phyloP scores from a whole-genome alignment of 2,329 filamentous ascomycete species.

The Fusarium protoensiforme region DNA sequence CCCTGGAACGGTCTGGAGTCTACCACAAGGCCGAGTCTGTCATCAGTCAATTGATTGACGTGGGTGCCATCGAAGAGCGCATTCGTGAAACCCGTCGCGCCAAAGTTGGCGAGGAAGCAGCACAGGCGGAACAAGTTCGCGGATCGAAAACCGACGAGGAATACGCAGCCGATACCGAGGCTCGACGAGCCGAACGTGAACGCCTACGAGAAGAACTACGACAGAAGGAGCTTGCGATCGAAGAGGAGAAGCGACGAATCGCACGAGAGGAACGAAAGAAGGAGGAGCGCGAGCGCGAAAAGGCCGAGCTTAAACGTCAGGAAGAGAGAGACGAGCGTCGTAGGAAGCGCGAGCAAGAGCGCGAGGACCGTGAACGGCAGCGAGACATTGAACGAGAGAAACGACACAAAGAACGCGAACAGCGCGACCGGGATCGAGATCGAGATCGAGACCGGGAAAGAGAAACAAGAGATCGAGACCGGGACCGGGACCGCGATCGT shows the following conservation, averaged over 20 bases:
- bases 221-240: conserved; percentile 67
- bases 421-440: conserved; percentile 51
- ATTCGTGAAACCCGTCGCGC: conserved; percentile 75
- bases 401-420: conserved; percentile 53
- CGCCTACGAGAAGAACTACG: conserved; percentile 69
- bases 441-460: conserved; percentile 42
- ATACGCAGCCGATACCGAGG: conserved; percentile 75
- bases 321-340: conserved; percentile 62
- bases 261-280: conserved; percentile 66
- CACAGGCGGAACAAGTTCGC: conserved; percentile 70
- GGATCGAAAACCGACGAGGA: conserved; percentile 80
- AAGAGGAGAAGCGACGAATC: conserved; percentile 70
- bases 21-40: conserved; percentile 78
- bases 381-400: conserved; percentile 55
- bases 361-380: conserved; percentile 64
- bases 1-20: conserved; percentile 79
- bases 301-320: conserved; percentile 61
- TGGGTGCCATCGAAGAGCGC: conserved; percentile 73
- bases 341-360: conserved; percentile 63
- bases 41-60: conserved; percentile 75
- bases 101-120: conserved; percentile 77
- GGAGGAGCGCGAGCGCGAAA: conserved; percentile 60
- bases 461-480: conserved; percentile 44
- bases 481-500: conserved; percentile 41
- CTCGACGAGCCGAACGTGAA: conserved; percentile 69